Evolutionary conservation across 495 filamentous ascomycete genomes (phyloP).

Genomic region (Tricharina praecox): DNA sequence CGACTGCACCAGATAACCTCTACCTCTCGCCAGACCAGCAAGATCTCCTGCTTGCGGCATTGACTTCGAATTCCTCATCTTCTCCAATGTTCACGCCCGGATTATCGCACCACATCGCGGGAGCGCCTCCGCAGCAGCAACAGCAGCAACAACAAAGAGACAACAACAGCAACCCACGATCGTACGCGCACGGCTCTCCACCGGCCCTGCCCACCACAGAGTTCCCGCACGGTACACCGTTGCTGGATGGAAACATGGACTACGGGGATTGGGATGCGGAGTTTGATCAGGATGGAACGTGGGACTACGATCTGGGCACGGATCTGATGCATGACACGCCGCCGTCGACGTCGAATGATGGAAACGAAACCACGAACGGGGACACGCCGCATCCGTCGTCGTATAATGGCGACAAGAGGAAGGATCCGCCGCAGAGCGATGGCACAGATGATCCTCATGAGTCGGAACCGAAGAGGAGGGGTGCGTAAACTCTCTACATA

Average conservation of each 20-base stretch:
- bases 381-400: slow-evolving; percentile 35
- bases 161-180: no score
- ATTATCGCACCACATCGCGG: slow-evolving; percentile 11
- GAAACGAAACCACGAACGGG: slow-evolving; percentile 41
- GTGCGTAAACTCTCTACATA: no score
- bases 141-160: no score
- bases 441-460: slow-evolving; percentile 38
- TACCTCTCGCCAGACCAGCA: slow-evolving; percentile 76
- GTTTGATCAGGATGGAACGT: slow-evolving; percentile 47
- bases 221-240: slow-evolving; percentile 52
- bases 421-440: slow-evolving; percentile 50
- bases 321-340: slow-evolving; percentile 9
- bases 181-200: slow-evolving; percentile 23
- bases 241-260: slow-evolving; percentile 60
- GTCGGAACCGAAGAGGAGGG: slow-evolving; percentile 26
- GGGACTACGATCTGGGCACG: slow-evolving; percentile 41
- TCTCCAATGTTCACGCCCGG: slow-evolving; percentile 25
- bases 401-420: slow-evolving; percentile 52
- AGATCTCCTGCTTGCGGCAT: slow-evolving; percentile 68
- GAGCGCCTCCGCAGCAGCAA: no score
- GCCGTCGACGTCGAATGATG: slow-evolving; percentile 28
- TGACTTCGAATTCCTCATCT: slow-evolving; percentile 51
- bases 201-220: slow-evolving; percentile 12
- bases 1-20: slow-evolving; percentile 23
- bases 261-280: slow-evolving; percentile 38